Evolutionary conservation across 768 basidiomycete genomes (phyloP).

Genomic region (Lactarius quietus): DNA sequence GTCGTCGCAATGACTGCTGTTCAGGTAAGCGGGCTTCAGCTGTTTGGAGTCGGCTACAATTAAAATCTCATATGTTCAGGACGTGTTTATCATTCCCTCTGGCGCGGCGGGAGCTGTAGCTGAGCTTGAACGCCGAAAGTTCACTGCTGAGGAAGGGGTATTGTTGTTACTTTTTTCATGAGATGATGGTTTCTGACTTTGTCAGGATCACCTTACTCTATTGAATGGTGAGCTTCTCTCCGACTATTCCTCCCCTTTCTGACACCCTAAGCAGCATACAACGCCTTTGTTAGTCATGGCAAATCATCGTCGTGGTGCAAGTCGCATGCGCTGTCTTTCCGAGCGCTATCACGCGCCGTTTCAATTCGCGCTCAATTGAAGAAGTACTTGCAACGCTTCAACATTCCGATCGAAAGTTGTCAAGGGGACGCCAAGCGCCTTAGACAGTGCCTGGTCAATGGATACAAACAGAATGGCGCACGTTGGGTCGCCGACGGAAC

Average conservation of each 20-base stretch:
- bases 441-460: slow-evolving; percentile 84
- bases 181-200: slow-evolving; percentile 3
- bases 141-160: slow-evolving; percentile 97
- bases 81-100: slow-evolving; percentile 85
- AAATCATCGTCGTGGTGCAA: slow-evolving; percentile 92
- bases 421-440: slow-evolving; percentile 82
- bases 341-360: slow-evolving; percentile 89
- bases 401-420: slow-evolving; percentile 78
- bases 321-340: slow-evolving; percentile 86
- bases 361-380: slow-evolving; percentile 94
- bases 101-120: slow-evolving; percentile 82
- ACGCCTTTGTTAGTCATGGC: slow-evolving; percentile 83
- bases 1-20: slow-evolving; percentile 95
- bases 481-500: slow-evolving; percentile 91
- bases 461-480: slow-evolving; percentile 93
- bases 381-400: slow-evolving; percentile 92
- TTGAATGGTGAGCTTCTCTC: slow-evolving; percentile 64
- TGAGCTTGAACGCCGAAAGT: slow-evolving; percentile 91
- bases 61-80: slow-evolving; percentile 42
- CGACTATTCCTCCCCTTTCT: neutral
- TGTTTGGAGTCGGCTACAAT: neutral
- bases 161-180: slow-evolving; percentile 17
- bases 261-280: slow-evolving; percentile 61
- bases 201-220: slow-evolving; percentile 89
- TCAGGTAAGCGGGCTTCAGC: slow-evolving; percentile 48